Evolutionary conservation across 768 basidiomycete genomes (phyloP).

Genomic region (Pleurotus giganteus): DNA sequence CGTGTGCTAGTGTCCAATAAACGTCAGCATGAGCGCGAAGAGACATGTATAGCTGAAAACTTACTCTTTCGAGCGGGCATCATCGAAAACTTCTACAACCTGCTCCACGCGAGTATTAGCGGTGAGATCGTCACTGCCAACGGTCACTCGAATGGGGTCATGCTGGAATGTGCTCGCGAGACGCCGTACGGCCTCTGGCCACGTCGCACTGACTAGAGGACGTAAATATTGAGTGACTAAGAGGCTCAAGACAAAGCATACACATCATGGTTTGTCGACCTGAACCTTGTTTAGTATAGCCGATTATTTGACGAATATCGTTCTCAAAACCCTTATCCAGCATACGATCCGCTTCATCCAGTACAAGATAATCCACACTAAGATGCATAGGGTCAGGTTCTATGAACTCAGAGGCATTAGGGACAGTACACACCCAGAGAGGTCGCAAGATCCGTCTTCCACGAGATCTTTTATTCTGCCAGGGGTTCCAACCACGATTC

Average conservation of each 20-base stretch:
- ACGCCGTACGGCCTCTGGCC: slow-evolving; percentile 92
- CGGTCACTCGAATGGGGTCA: slow-evolving; percentile 85
- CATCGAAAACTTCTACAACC: slow-evolving; percentile 88
- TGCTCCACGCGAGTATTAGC: slow-evolving; percentile 96
- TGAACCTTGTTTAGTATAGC: slow-evolving; percentile 59
- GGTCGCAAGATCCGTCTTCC: slow-evolving; percentile 79
- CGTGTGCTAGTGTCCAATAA: slow-evolving; percentile 44
- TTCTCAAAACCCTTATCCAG: slow-evolving; percentile 98
- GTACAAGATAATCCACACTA: slow-evolving; percentile 86
- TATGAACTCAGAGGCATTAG: not conserved
- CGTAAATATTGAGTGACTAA: not conserved
- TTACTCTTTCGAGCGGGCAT: slow-evolving; percentile 83
- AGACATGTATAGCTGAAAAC: slow-evolving; percentile 20
- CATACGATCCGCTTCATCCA: slow-evolving; percentile 99
- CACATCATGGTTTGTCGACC: slow-evolving; percentile 93
- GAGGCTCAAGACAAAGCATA: slow-evolving; percentile 37
- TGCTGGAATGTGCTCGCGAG: slow-evolving; percentile 87
- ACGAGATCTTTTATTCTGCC: slow-evolving; percentile 92
- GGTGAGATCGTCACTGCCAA: slow-evolving; percentile 92
- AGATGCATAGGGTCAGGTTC: slow-evolving; percentile 4
- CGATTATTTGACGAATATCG: slow-evolving; percentile 90
- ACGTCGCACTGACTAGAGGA: slow-evolving; percentile 87
- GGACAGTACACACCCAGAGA: slow-evolving; percentile 57
- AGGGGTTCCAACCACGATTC: slow-evolving; percentile 93
- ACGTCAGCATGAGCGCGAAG: not conserved